phyloP scores from a whole-genome alignment of 768 basidiomycete species.

The Kwoniella mangroviensis region DNA sequence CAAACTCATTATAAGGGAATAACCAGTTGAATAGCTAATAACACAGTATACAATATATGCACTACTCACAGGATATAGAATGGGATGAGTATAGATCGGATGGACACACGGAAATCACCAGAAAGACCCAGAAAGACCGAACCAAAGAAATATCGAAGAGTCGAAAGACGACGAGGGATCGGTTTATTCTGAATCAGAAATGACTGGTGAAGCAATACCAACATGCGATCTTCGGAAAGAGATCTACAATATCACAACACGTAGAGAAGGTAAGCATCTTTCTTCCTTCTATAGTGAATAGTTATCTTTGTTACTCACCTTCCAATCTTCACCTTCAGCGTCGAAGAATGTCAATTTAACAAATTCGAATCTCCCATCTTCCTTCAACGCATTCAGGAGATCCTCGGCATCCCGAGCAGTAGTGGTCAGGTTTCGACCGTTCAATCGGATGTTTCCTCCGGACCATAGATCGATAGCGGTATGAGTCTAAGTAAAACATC shows the following conservation, averaged over 20 bases:
- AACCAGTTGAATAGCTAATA: background rate
- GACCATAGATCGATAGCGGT: conserved; percentile 50
- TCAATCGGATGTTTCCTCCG: conserved; percentile 48
- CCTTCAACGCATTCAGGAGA: conserved; percentile 36
- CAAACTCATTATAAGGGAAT: background rate
- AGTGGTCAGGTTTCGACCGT: conserved; percentile 43
- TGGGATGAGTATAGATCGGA: background rate
- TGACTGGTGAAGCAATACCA: conserved; percentile 19
- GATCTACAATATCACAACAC: conserved; percentile 18
- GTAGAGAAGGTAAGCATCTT: background rate
- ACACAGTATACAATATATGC: background rate
- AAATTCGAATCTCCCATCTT: conserved; percentile 43
- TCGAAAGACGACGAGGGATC: background rate
- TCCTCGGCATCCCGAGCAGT: conserved; percentile 38
- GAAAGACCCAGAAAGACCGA: background rate
- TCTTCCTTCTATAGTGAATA: background rate
- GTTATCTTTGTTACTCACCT: conserved; percentile 33
- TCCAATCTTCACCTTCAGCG: conserved; percentile 49
- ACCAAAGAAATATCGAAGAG: background rate
- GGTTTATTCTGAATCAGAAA: conserved; percentile 35
- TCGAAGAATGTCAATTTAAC: conserved; percentile 34
- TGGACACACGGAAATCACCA: background rate
- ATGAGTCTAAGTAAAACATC: conserved; percentile 24
- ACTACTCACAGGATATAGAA: background rate
- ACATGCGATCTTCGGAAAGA: conserved; percentile 36